These are phyloP conservation scores for Urostyla sp. DNA, from an alignment of 73 alveolate genomes.

Conservation along the genomic window DNA sequence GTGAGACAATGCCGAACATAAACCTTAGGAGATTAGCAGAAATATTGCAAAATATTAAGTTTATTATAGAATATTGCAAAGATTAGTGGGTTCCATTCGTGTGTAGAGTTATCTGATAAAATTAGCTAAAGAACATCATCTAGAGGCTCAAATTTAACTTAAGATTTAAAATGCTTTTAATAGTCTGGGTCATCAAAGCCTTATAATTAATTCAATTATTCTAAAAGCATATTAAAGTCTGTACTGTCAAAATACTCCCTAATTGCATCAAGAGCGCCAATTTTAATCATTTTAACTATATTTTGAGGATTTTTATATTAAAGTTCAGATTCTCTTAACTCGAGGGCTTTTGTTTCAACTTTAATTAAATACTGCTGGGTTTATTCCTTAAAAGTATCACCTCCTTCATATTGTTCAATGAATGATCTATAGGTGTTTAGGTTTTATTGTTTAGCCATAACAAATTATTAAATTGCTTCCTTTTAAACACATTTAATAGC, in stretches of 20 bases:
- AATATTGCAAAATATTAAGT: conserved; percentile 16
- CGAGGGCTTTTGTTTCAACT: neutral
- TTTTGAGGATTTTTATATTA: conserved; percentile 6
- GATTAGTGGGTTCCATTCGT: conserved; percentile 46
- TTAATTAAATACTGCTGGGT: neutral
- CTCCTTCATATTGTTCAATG: neutral
- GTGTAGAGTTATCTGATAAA: conserved; percentile 34
- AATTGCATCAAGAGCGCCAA: conserved; percentile 10
- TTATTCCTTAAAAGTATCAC: too few species aligned
- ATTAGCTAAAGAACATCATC: conserved; percentile 27
- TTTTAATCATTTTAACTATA: conserved; percentile 11
- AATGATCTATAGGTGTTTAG: neutral
- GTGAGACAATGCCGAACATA: conserved; percentile 33
- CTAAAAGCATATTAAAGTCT: neutral
- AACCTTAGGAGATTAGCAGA: conserved; percentile 26
- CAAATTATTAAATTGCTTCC: conserved; percentile 39
- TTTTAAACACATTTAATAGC: neutral
- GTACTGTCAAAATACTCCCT: conserved; percentile 13
- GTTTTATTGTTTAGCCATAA: conserved; percentile 36
- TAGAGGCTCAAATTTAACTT: conserved; percentile 18
- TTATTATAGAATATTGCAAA: conserved; percentile 20
- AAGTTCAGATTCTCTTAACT: neutral
- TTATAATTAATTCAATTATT: conserved; percentile 6
- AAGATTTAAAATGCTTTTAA: conserved; percentile 18
- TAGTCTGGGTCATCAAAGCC: conserved; percentile 29